Base-by-base conservation (phyloP, 257 asterid genomes). In the Leptodermis oblonga region DNA sequence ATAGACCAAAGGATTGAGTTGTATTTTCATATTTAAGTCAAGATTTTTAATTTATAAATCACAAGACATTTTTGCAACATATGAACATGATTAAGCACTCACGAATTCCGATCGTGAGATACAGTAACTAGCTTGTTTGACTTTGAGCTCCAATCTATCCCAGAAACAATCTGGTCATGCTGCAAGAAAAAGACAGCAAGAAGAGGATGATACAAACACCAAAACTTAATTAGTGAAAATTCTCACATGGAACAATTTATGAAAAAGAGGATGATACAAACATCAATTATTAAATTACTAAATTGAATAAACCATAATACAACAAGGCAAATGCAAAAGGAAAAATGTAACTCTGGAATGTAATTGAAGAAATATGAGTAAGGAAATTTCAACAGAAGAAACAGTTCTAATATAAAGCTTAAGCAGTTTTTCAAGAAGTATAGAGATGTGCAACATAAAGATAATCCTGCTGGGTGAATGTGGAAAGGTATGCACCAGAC, bases 101-200 rank as follows among this genome's bases (percentile, higher is more conserved):
- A 94, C 99, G 99, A 89, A 83, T 94, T 94, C 74, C 99, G 88
- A 76, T 94, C 99, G 84, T 94, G 97, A 79, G 99, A 89, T 75
- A 89, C 99, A 58, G 99, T 85, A 49, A 94, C 99, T 72, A 93
- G 87, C 82, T 82, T 83, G 88, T 91, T 90, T 18, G 99, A 84
- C 56, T 78, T 84, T 68, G 70, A 69, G 71, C 99, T 75, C 99
- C 99, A 94, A 81, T 94, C 99, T 53, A 94, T 78, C 70, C 97
- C 99, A 13, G 97, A 94, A 79, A 94, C 90, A 85, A 94, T 88
- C 84, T 94, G 99, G 80, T 94, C 99, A 79, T 94, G 99, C 99
- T 94, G 95, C 77, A 72, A 74, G 74, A 79, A 51, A 73, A 70
- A 53, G 30, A 45, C n/a, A 63, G 36, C 56, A 70, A n/a, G 13